Evolutionary conservation across 2,329 filamentous ascomycete genomes (phyloP), one percentile per base, ranked within the genome.

Genomic region (Phoma sp.): DNA sequence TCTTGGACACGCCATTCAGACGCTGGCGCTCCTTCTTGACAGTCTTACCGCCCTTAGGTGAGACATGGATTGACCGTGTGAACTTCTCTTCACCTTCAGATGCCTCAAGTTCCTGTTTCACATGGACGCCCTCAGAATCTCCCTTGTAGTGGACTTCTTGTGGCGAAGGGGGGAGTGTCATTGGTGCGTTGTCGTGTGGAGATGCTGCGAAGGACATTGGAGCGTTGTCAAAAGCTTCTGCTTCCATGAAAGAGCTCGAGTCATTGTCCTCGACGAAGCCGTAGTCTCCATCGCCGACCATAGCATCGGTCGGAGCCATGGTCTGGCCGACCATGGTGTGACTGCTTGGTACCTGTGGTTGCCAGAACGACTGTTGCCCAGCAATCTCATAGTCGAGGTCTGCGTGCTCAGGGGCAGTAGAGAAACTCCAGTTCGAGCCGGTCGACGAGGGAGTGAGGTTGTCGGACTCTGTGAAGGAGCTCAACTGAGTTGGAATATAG

Each of bases 1-100:
- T 61, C 48, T 64, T 58, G 20, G 30, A n/a, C 11, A 52, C 18
- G 7, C 46, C 21, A 20, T 33, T 37, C 20, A 39, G 11, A 45
- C 49, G 42, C 14, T 40, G 52, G 37, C 46, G 50, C 43, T 66
- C 65, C 33, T 62, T 67, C 33, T 61, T 67, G 5, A 68, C 57
- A 4, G 61, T 53, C 42, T 69, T 71, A 12, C 64, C 57, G 10
- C 68, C 66, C 28, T 61, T 69, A 2, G 64, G 57, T 18, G 66
- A 64, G 5, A 64, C 54, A 40, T 61, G 57, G 14, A 71, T 67
- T n/a, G 60, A 64, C 10, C 60, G 45, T 28, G 38, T 61, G 36
- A 60, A 46, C 42, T 51, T 47, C 23, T 38, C 36, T 28, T 51
- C 54, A 33, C 52, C 56, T 6, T 63, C 59, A 9, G 64, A 61